Percentiles rank a stretch among this genome's conserved stretches.
Evolutionary conservation across 2,329 filamentous ascomycete species (phyloP).

Genomic region (Amphichorda felina): DNA sequence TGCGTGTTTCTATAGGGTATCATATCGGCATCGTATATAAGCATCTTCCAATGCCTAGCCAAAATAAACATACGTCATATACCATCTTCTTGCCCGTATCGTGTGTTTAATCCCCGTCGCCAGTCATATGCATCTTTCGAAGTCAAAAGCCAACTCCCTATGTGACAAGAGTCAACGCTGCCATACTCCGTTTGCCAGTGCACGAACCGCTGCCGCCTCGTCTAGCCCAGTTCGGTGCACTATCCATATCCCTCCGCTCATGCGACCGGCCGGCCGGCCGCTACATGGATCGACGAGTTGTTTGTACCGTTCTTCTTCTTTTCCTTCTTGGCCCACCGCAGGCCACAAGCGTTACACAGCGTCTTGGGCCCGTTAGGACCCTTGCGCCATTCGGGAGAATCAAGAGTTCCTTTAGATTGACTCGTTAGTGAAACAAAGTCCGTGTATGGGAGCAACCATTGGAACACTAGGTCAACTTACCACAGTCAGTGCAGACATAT

Average conservation of each 20-base stretch:
- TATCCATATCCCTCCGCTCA: background rate
- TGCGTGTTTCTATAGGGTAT: conserved; percentile 4
- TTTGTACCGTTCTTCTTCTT: conserved; percentile 45
- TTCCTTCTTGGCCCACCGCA: conserved; percentile 68
- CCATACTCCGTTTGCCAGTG: background rate
- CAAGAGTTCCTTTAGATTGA: conserved; percentile 52
- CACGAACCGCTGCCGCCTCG: no score
- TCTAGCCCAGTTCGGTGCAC: no score
- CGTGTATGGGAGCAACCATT: background rate
- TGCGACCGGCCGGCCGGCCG: background rate
- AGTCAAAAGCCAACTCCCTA: background rate
- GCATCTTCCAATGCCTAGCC: background rate
- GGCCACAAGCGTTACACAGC: conserved; percentile 86
- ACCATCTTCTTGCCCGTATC: background rate
- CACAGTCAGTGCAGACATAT: conserved; percentile 93
- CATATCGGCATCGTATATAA: background rate
- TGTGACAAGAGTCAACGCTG: background rate
- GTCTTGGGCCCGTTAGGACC: conserved; percentile 89
- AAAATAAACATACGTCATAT: no score
- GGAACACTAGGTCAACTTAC: conserved; percentile 28
- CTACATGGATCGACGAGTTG: conserved; percentile 1
- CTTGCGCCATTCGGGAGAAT: conserved; percentile 93
- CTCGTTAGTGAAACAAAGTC: background rate
- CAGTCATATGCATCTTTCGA: background rate
- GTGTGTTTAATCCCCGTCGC: background rate